These are phyloP conservation scores for Paramecium octaurelia DNA, from an alignment of 73 alveolate genomes.

Conservation along the genomic window DNA sequence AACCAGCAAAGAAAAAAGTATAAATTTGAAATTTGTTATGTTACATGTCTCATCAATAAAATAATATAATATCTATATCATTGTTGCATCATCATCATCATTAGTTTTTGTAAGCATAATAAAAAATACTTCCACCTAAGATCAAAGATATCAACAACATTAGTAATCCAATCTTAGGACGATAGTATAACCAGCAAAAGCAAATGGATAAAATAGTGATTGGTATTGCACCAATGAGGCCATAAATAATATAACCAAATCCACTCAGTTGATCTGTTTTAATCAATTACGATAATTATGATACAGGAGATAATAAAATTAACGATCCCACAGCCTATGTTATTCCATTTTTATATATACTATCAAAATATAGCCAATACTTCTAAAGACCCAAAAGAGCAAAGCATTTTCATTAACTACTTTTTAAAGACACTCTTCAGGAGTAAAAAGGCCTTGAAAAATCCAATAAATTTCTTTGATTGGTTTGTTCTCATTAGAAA, in stretches of 20 bases:
- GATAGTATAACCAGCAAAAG: background rate
- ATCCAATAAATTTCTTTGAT: background rate
- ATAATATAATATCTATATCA: background rate
- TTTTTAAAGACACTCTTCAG: background rate
- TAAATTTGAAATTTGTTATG: constrained; percentile 28
- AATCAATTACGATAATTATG: background rate
- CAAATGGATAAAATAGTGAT: background rate
- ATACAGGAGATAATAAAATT: background rate
- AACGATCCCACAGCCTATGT: background rate
- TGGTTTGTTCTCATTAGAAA: background rate
- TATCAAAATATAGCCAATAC: background rate
- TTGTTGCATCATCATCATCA: background rate
- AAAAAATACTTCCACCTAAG: background rate
- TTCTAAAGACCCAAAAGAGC: background rate
- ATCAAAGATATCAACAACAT: background rate
- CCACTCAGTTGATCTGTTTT: background rate
- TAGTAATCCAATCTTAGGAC: background rate
- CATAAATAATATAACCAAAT: background rate
- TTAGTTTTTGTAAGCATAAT: background rate
- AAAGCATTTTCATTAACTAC: background rate
- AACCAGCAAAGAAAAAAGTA: background rate
- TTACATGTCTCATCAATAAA: background rate
- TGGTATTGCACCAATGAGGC: background rate
- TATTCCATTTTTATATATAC: background rate
- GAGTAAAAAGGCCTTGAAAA: background rate